phyloP scores from a whole-genome alignment of 805 yeast genomes.

The Huiozyma sinensis region DNA sequence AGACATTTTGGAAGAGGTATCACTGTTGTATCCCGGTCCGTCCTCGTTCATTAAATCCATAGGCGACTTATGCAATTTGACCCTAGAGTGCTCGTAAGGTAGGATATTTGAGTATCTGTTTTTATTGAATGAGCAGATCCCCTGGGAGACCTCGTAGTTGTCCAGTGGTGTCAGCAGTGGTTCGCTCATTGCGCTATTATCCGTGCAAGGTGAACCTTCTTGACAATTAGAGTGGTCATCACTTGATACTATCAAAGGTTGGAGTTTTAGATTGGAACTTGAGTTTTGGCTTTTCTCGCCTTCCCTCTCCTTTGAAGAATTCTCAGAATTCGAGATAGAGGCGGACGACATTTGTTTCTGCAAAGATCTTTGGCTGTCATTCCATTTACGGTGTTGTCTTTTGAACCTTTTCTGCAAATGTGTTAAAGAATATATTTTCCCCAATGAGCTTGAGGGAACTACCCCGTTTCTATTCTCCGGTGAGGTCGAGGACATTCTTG shows the following conservation, averaged over 20 bases:
- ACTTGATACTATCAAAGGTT: background rate
- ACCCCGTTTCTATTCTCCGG: background rate
- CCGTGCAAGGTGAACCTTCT: constrained; percentile 3
- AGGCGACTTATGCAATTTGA: constrained; percentile 33
- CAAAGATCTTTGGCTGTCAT: background rate
- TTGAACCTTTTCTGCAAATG: constrained; percentile 16
- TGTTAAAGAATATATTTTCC: constrained; percentile 17
- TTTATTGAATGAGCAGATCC: constrained; percentile 67
- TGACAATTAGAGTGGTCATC: constrained; percentile 1
- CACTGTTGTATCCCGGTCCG: background rate
- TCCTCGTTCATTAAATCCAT: background rate
- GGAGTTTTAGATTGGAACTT: background rate
- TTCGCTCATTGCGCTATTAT: constrained; percentile 8
- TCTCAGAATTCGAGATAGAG: constrained; percentile 5
- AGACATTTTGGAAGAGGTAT: background rate
- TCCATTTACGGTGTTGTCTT: constrained; percentile 5
- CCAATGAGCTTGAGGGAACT: background rate
- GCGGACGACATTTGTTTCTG: background rate
- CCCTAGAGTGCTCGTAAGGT: constrained; percentile 79
- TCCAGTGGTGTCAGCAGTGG: constrained; percentile 22
- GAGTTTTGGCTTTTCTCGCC: too few relatives aligned
- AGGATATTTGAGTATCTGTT: constrained; percentile 81
- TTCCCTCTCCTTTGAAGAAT: background rate
- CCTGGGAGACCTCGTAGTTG: constrained; percentile 42
- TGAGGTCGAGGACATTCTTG: background rate